phyloP scores from a whole-genome alignment of 768 basidiomycete species.

The Mycena albidolilacea region DNA sequence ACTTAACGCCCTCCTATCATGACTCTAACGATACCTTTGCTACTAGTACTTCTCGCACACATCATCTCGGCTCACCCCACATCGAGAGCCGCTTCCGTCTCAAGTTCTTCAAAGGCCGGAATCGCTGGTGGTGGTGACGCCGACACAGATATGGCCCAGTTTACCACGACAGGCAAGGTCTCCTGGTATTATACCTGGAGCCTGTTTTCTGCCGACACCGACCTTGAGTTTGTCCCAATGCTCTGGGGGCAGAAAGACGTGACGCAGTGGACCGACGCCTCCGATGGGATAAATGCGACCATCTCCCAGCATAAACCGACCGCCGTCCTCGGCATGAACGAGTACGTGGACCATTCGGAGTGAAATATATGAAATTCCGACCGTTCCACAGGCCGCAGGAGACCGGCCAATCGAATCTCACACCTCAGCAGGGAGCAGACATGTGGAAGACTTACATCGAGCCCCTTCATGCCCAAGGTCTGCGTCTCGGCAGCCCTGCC shows the following conservation, averaged over 20 bases:
- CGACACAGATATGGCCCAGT: conserved; percentile 60
- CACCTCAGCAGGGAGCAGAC: conserved; percentile 61
- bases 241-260: conserved; percentile 63
- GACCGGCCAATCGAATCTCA: conserved; percentile 64
- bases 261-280: conserved; percentile 54
- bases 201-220: conserved; percentile 48
- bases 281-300: conserved; percentile 54
- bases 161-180: conserved; percentile 59
- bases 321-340: conserved; percentile 68
- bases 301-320: conserved; percentile 55
- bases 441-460: conserved; percentile 69
- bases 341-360: conserved; percentile 49
- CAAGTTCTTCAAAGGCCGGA: conserved; percentile 62
- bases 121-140: conserved; percentile 65
- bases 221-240: conserved; percentile 71
- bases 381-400: conserved; percentile 47
- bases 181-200: conserved; percentile 74
- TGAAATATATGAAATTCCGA: not conserved
- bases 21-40: conserved; percentile 27
- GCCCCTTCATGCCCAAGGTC: conserved; percentile 60
- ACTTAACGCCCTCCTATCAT: conserved; percentile 27
- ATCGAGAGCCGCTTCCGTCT: conserved; percentile 41
- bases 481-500: conserved; percentile 69
- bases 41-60: conserved; percentile 13
- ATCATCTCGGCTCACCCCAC: conserved; percentile 28